Conservation (phyloP, 495 filamentous ascomycete species). For the Cercophora sp. region DNA sequence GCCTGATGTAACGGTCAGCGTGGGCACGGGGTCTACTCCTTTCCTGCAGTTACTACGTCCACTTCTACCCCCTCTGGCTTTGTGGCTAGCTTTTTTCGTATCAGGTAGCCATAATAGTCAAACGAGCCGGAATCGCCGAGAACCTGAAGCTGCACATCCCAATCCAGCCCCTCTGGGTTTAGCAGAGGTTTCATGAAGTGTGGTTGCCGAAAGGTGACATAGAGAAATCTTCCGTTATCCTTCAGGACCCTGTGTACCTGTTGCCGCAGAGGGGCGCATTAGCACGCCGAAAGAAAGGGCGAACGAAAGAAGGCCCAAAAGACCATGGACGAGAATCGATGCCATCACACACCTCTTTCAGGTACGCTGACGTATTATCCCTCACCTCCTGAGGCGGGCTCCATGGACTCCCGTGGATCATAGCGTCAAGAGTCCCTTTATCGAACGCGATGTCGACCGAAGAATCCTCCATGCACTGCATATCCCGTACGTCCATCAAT, state of each 20-base stretch:
- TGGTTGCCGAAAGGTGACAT: slow-evolving; percentile 58
- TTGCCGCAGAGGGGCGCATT: neutral
- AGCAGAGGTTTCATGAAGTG: slow-evolving; percentile 56
- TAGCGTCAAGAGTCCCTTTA: slow-evolving; percentile 59
- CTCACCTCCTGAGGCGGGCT: slow-evolving; percentile 51
- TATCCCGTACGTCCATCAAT: slow-evolving; percentile 50
- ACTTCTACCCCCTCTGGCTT: too few relatives aligned
- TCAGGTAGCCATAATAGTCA: slow-evolving; percentile 50
- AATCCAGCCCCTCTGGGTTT: slow-evolving; percentile 34
- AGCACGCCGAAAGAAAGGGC: neutral
- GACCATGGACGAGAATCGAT: too few relatives aligned
- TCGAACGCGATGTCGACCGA: slow-evolving; percentile 57
- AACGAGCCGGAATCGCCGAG: slow-evolving; percentile 40
- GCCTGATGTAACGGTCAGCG: too few relatives aligned
- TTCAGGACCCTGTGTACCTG: slow-evolving; percentile 53
- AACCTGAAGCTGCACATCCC: slow-evolving; percentile 40
- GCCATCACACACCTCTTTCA: slow-evolving; percentile 44
- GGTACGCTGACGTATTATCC: slow-evolving; percentile 47
- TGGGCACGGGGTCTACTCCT: too few relatives aligned
- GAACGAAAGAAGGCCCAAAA: too few relatives aligned
- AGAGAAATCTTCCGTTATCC: slow-evolving; percentile 49
- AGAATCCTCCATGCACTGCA: slow-evolving; percentile 31
- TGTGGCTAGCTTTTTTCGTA: slow-evolving; percentile 21
- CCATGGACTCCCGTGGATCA: slow-evolving; percentile 57
- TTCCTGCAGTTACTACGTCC: too few relatives aligned